Base-by-base conservation (phyloP, 805 yeast genomes). In the Cyberlindnera bimundalis region DNA sequence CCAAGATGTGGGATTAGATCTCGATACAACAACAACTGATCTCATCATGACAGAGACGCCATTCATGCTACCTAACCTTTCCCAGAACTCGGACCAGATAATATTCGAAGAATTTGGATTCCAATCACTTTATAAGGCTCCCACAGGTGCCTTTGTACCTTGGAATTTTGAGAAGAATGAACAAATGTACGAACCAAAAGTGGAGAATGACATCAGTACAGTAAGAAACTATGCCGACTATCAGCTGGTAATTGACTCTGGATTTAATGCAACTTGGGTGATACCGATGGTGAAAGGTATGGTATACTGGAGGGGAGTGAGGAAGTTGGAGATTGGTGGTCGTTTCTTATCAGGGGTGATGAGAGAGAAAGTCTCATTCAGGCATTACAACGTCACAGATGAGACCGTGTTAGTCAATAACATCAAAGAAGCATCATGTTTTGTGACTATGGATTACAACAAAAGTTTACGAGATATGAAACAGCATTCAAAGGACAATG, bases 81-180 rank as follows among this genome's bases (percentile, higher is more conserved):
- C 95, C 27, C 79, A 79, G 51, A 84, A 84, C 60, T 83, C 87
- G 13, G 98, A 93, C 59, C 96, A 89, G 63, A 84, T 93, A 0
- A 74, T 93, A 1, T 91, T 95, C 65, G 99, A 93, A 61, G 98
- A 93, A 56, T 93, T 82, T 56, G 95, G 87, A 3, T 84, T 93
- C 55, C 71, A 71, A 12, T 74, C 78, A 24, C 73, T 85, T 44
- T 84, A 80, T 48, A 70, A 95, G 43, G 75, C 85, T 17, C 76
- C 84, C 0, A 71, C 78, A 0, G 79, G 75, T 2, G 70, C 78
- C 0, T 70, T 80, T 42, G 71, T 78, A 3, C 89, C 90, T 2
- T 85, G 88, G 80, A 67, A 71, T 37, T 64, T 65, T 35, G 33
- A 41, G 14, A 35, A 45, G 23, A 52, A 61, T 38, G 61, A 57